These are phyloP conservation scores for Fusarium tuaranense DNA, from an alignment of 2,329 filamentous ascomycete genomes.

Conservation along the genomic window DNA sequence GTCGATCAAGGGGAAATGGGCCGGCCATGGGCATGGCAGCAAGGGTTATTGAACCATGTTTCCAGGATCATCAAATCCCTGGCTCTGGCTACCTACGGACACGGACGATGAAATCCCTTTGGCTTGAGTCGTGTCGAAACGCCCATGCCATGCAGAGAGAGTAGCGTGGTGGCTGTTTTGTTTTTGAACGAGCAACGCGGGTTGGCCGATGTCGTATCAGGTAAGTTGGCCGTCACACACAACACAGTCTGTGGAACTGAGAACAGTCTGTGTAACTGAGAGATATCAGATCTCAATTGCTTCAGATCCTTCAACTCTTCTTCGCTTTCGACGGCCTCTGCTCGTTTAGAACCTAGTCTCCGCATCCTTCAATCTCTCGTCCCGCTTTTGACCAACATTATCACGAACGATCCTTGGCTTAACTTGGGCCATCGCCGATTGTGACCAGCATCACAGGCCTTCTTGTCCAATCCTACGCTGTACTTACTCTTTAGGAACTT, in stretches of 20 bases:
- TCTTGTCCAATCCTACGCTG: slow-evolving; percentile 14
- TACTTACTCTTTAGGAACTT: slow-evolving; percentile 19
- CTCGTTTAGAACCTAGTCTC: slow-evolving; percentile 9
- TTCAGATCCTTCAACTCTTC: slow-evolving; percentile 5
- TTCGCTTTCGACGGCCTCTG: slow-evolving; percentile 22
- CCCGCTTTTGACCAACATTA: slow-evolving; percentile 33
- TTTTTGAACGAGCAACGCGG: background rate
- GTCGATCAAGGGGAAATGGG: slow-evolving; percentile 40
- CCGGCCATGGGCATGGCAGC: slow-evolving; percentile 19
- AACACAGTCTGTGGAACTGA: background rate
- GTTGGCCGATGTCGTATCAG: background rate
- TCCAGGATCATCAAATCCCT: slow-evolving; percentile 28
- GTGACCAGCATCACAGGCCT: slow-evolving; percentile 1
- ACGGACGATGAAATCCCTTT: slow-evolving; percentile 26
- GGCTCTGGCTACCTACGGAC: slow-evolving; percentile 9
- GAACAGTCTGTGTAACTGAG: background rate
- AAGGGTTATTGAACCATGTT: slow-evolving; percentile 24
- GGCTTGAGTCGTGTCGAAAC: slow-evolving; percentile 27
- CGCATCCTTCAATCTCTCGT: slow-evolving; percentile 31
- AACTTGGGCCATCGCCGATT: slow-evolving; percentile 26
- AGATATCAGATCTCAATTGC: background rate
- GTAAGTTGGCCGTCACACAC: background rate
- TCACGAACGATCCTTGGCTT: slow-evolving; percentile 27
- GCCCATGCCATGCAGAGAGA: slow-evolving; percentile 6
- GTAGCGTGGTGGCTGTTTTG: background rate